These are phyloP conservation scores for Dendrocalamus latiflorus DNA, from an alignment of 202 grass and related monocot species.

Conservation along the genomic window DNA sequence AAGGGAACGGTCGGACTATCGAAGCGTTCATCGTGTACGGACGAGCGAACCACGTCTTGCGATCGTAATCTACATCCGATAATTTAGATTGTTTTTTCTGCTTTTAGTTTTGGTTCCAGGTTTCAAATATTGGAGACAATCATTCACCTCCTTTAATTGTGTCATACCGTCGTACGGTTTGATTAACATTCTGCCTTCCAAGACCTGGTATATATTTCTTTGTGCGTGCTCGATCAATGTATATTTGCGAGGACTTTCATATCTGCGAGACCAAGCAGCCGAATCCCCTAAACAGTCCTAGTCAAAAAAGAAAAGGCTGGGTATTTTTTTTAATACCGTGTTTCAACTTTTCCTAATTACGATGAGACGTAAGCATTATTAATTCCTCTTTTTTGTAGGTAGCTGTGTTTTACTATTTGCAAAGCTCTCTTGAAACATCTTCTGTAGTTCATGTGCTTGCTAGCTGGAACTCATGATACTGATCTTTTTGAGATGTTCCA, in stretches of 20 bases:
- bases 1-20: too few species aligned
- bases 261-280: neutral
- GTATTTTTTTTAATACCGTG: neutral
- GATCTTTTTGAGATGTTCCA: neutral
- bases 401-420: neutral
- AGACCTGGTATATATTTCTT: neutral
- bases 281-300: neutral
- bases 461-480: neutral
- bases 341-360: neutral
- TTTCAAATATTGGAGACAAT: too few species aligned
- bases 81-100: too few species aligned
- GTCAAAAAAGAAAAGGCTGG: neutral
- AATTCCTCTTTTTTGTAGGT: neutral
- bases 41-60: too few species aligned
- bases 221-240: too few species aligned
- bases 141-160: fast-evolving
- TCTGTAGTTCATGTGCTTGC: neutral
- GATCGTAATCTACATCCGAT: too few species aligned
- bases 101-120: too few species aligned
- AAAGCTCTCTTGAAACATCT: neutral
- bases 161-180: neutral
- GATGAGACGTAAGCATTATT: neutral
- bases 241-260: too few species aligned
- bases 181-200: neutral
- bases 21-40: too few species aligned